Evolutionary conservation across 78 protist genomes (phyloP).

Genomic region (Emiliania huxleyi): DNA sequence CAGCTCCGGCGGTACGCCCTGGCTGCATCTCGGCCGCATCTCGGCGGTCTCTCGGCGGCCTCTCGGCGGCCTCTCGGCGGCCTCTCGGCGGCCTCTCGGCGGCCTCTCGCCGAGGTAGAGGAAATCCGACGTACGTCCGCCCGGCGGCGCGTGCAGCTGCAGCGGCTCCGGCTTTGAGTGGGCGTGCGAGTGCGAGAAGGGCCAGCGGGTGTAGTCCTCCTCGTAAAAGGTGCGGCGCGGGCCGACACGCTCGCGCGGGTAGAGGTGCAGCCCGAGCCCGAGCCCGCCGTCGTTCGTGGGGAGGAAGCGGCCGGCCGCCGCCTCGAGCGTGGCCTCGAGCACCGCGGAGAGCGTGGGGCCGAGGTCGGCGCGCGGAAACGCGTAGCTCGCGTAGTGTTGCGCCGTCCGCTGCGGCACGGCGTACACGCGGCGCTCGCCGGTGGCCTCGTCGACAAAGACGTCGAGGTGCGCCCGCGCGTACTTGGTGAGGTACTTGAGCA

Average conservation of each 20-base stretch:
- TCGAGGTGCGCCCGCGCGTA: background rate
- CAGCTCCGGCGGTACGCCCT: too few species aligned
- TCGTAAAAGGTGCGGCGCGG: background rate
- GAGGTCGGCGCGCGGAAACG: background rate
- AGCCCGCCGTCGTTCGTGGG: slow-evolving; percentile 2
- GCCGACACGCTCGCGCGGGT: background rate
- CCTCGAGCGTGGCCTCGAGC: background rate
- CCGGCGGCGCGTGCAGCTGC: too few species aligned
- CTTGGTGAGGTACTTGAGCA: background rate
- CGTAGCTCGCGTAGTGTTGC: background rate
- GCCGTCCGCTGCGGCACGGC: background rate
- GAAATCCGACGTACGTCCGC: too few species aligned
- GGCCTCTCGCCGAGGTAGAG: too few species aligned
- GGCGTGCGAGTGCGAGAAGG: too few species aligned
- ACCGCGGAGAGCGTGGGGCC: background rate
- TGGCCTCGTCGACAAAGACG: too few species aligned
- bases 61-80: too few species aligned
- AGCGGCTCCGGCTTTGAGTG: too few species aligned
- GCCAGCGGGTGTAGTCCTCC: background rate
- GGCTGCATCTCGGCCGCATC: too few species aligned
- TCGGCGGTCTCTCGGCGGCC: too few species aligned
- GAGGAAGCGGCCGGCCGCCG: background rate
- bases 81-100: too few species aligned
- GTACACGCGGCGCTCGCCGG: background rate
- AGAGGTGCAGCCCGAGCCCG: background rate